These are phyloP conservation scores for Picochlorum sp. DNA, from an alignment of 139 green algal genomes.

Conservation along the genomic window DNA sequence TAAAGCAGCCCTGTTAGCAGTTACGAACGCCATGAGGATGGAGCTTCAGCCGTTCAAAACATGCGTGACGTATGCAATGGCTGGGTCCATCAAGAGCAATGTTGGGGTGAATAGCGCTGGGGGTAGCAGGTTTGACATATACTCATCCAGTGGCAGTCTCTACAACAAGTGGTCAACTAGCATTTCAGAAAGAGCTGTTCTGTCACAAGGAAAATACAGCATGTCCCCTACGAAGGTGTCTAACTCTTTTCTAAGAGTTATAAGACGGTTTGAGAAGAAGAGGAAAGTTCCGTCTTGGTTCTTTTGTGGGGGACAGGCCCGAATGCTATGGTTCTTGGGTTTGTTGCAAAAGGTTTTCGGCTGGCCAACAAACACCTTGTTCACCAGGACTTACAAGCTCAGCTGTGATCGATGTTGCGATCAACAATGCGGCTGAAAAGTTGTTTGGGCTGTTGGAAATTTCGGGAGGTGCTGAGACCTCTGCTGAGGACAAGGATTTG, in stretches of 20 bases:
- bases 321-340: neutral
- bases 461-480: too few species aligned
- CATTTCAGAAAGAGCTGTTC: neutral
- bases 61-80: slow-evolving; percentile 14
- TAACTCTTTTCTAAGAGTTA: neutral
- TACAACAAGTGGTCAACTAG: neutral
- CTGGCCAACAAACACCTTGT: too few species aligned
- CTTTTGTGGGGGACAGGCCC: neutral
- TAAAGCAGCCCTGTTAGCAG: slow-evolving; percentile 31
- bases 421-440: too few species aligned
- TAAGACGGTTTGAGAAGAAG: neutral
- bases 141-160: neutral
- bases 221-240: neutral
- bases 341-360: neutral
- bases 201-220: neutral
- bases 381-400: too few species aligned
- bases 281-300: neutral
- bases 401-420: too few species aligned
- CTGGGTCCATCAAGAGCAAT: slow-evolving; percentile 25
- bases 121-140: neutral
- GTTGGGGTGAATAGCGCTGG: neutral
- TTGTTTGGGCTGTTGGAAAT: too few species aligned
- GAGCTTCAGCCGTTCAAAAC: slow-evolving; percentile 35
- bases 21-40: slow-evolving; percentile 30
- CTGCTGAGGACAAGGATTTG: too few species aligned